Evolutionary conservation across 2,329 filamentous ascomycete species (phyloP).

Genomic region (Aspergillus piperis): DNA sequence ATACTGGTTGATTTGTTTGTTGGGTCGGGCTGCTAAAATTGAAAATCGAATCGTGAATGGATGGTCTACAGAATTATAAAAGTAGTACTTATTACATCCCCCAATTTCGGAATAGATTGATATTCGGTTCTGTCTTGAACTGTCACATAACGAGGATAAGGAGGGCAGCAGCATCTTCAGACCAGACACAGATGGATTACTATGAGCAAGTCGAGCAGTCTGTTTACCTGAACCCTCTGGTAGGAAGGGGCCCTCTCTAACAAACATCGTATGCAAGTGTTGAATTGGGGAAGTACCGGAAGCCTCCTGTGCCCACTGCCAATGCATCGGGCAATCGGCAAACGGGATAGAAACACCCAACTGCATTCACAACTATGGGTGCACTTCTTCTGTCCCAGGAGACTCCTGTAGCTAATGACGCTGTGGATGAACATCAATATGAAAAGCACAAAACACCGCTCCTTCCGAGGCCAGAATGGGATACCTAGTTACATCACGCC

Average conservation of each 20-base stretch:
- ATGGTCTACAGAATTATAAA: too few species aligned
- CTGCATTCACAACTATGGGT: neutral
- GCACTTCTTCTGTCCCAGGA: neutral
- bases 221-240: neutral
- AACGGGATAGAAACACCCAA: neutral
- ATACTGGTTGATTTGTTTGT: too few species aligned
- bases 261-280: neutral
- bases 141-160: too few species aligned
- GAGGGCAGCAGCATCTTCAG: neutral
- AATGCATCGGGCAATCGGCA: neutral
- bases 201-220: neutral
- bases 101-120: too few species aligned
- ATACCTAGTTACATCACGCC: constrained; percentile 21
- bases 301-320: neutral
- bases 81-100: too few species aligned
- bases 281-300: neutral
- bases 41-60: too few species aligned
- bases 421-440: neutral
- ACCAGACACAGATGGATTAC: neutral
- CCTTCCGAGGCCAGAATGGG: constrained; percentile 19
- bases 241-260: neutral
- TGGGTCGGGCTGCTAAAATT: too few species aligned
- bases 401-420: neutral
- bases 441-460: constrained; percentile 23
- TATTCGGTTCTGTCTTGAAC: too few species aligned